Evolutionary conservation across 257 asterid species (phyloP), one percentile per base, ranked within the genome.

Genomic region (Plantago major): DNA sequence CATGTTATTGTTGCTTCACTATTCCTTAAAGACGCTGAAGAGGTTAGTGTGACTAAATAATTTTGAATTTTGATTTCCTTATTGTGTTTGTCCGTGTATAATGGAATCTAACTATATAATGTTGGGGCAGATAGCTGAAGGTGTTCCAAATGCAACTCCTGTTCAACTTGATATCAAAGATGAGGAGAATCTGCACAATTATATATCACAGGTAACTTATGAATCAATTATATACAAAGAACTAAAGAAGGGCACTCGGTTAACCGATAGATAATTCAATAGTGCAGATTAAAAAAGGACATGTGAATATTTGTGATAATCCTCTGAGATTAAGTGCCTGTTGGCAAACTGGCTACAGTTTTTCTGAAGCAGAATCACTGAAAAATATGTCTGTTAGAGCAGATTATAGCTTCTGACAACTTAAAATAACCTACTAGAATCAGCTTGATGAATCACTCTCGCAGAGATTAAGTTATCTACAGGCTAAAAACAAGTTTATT

Each of bases 11-110:
- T 86, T 74, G 99, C 86, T 71, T 92, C 99, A 67, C 84, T 92
- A 52, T 84, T 72, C 87, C 75, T 92, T 43, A 84, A 89, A 82
- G 99, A 89, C 69, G 95, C 97, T n/a, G 75, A 82, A 72, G 95
- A 89, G 97, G 99, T 92, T 78, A 64, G 80, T 62, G 48, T 33
- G 22, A 37, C 46, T 50, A 59, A 16, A 62, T 33, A 18, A 6
- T 42, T 30, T 44, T 50, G 37, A 18, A 6, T 42, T 30, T 44
- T 50, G 37, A 9, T 59, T 7, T 22, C 52, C 11, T 15, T 43
- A 55, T 58, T 9, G 11, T 15, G 7, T 42, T 63, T 62, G 17
- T 11, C 3, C 69, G 44, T 44, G n/a, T 43, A 50, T 44, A 9
- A 14, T 9, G 61, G 26, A 19, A 63, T 62, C 38, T 54, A 19